Evolutionary conservation across 164 flowering plant species (phyloP).

Genomic region (Sextonia rubra): DNA sequence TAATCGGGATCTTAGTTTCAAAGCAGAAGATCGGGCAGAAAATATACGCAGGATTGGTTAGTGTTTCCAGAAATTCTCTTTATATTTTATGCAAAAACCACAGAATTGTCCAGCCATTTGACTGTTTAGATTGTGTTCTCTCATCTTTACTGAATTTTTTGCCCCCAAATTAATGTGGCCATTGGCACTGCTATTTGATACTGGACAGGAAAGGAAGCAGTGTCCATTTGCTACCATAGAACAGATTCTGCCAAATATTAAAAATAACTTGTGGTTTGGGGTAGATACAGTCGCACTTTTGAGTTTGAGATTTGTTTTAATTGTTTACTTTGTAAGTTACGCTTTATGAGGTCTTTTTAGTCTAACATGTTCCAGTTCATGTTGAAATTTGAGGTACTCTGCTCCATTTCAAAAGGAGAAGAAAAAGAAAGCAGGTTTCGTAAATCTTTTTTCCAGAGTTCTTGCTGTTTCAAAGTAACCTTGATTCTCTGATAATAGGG

Average conservation of each 20-base stretch:
- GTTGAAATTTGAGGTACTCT: no score
- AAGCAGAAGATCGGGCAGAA: constrained; percentile 86
- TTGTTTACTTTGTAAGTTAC: background rate
- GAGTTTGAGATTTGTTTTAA: no score
- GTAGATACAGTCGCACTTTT: no score
- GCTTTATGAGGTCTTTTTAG: background rate
- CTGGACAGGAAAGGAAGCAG: no score
- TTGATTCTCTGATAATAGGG: constrained; percentile 37
- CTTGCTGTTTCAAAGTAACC: background rate
- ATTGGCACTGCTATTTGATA: background rate
- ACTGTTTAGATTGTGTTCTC: background rate
- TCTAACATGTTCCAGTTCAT: no score
- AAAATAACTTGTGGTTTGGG: no score
- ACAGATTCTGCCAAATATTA: no score
- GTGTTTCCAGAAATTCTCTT: constrained; percentile 12
- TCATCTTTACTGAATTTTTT: background rate
- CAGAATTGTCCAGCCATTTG: background rate
- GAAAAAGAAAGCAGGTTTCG: no score
- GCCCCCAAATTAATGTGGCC: background rate
- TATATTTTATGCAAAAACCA: background rate
- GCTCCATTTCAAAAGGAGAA: no score
- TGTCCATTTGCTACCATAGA: background rate
- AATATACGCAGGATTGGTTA: constrained; percentile 84
- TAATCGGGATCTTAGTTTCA: constrained; percentile 66
- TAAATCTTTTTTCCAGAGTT: background rate